A percentile compares a stretch with the other conserved stretches of the same genome.
phyloP scores from a whole-genome alignment of 306 rosid genomes.

The Prunus armeniaca region DNA sequence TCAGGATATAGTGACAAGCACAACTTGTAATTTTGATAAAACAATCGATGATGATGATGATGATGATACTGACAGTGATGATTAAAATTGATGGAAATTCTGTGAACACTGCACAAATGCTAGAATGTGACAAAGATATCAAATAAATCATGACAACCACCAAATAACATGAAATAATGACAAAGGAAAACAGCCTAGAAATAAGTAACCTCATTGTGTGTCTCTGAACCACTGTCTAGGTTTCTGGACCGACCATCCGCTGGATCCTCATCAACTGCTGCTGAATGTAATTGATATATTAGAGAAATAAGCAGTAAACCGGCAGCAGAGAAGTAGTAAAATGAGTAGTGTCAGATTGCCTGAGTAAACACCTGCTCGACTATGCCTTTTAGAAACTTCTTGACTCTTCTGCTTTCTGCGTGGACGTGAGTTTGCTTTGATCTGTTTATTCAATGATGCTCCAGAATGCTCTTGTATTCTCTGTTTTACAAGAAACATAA shows the following conservation, averaged over 20 bases:
- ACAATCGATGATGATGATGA: not conserved
- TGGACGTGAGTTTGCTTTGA: constrained; percentile 32
- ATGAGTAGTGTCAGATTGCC: not conserved
- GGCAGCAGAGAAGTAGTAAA: not conserved
- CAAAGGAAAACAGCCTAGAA: not conserved
- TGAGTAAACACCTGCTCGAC: constrained; percentile 63
- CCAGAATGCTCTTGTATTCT: constrained; percentile 10
- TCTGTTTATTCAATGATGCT: constrained; percentile 30
- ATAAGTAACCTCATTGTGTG: constrained; percentile 47
- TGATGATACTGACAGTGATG: not conserved
- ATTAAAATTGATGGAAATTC: not conserved
- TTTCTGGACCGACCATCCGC: constrained; percentile 22
- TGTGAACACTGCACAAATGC: not conserved
- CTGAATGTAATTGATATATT: constrained; percentile 41
- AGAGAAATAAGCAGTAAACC: not conserved
- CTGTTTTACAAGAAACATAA: constrained; percentile 6
- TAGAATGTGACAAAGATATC: not conserved
- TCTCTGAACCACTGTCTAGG: constrained; percentile 34
- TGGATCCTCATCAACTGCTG: constrained; percentile 30
- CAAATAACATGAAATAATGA: not conserved
- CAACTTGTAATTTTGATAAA: not conserved
- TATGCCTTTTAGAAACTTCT: constrained; percentile 33
- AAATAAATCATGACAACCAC: not conserved
- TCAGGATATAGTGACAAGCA: not conserved
- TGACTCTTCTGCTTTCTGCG: constrained; percentile 19